Evolutionary conservation across 2,329 filamentous ascomycete species (phyloP), one percentile per base, ranked within the genome.

Genomic region (Mollisiaceae sp.): DNA sequence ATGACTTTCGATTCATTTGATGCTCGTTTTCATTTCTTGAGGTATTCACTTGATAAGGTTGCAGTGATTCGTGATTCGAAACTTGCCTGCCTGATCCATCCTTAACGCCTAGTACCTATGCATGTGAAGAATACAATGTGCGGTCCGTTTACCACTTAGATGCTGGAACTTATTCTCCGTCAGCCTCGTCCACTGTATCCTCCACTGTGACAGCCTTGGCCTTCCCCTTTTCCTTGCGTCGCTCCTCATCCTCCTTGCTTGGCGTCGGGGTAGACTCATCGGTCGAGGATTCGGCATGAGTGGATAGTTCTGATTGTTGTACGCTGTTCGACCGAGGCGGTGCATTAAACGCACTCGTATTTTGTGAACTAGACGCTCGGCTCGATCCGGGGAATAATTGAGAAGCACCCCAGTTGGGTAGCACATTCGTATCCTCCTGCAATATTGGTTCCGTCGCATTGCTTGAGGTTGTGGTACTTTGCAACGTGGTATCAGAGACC

Each of bases 181-280:
- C 78, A 1, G 75, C 75, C 35, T 80, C 78, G 61, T 81, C 80
- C 2, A 71, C 72, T 11, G 73, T 78, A 62, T 84, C 82, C 69
- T 83, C 81, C 6, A 85, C 77, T 4, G 82, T 82, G 12, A 77
- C 82, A 4, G 80, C 80, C 65, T 75, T 82, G 1, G 75, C 80
- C 69, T 82, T 84, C 8, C 79, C 79, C 70, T 82, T 83, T 12
- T 69, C 70, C 56, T 64, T 68, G 20, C 56, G 63, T 67, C 71
- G 18, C 39, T 58, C 60, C 43, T 68, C 66, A 5, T 67, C 66
- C 20, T 69, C 60, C 24, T 57, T 22, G 43, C 45, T 43, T 57
- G 45, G 52, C 52, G 54, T 57, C 50, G 35, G 18, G 59, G 22
- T 50, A 36, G 64, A 59, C 20, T 59, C 63, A 63, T 64, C 60